These are phyloP conservation scores for Chalara sp. DNA, from an alignment of 2,329 filamentous ascomycete genomes.

Conservation along the genomic window DNA sequence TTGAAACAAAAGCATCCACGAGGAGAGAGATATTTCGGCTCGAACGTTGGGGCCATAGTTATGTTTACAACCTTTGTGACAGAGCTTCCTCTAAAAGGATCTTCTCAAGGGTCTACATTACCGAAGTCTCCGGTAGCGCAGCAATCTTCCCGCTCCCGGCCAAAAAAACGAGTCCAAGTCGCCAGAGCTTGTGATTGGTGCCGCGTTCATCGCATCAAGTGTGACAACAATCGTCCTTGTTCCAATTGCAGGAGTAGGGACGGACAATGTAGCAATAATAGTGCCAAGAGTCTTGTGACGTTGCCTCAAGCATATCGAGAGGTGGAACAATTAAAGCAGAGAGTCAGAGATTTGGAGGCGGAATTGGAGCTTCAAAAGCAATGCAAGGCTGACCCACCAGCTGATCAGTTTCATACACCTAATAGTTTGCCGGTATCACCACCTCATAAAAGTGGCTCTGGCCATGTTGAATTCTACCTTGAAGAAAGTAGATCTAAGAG, in stretches of 20 bases:
- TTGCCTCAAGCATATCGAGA: slow-evolving; percentile 27
- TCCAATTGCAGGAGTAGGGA: slow-evolving; percentile 32
- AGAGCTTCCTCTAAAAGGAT: too few species aligned
- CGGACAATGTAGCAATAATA: slow-evolving; percentile 29
- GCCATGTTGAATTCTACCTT: slow-evolving; percentile 3
- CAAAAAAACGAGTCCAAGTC: slow-evolving; percentile 22
- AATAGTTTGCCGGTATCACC: slow-evolving; percentile 7
- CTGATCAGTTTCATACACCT: slow-evolving; percentile 6
- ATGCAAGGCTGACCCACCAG: neutral
- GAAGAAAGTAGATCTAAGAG: slow-evolving; percentile 12
- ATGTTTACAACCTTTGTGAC: too few species aligned
- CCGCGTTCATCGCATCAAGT: slow-evolving; percentile 35
- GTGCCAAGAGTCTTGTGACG: slow-evolving; percentile 26
- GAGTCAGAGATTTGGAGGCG: slow-evolving; percentile 26
- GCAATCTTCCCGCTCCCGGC: slow-evolving; percentile 4
- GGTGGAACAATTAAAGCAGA: slow-evolving; percentile 31
- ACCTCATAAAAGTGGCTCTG: slow-evolving; percentile 9
- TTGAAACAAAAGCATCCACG: too few species aligned
- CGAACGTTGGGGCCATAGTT: too few species aligned
- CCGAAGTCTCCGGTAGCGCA: neutral
- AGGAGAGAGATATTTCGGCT: too few species aligned
- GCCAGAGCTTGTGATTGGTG: slow-evolving; percentile 34
- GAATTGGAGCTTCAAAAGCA: slow-evolving; percentile 11
- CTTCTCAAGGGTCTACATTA: too few species aligned
- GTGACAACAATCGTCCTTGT: slow-evolving; percentile 34